Conservation (phyloP, 2,329 filamentous ascomycete genomes). For the Diaporthe eres region DNA sequence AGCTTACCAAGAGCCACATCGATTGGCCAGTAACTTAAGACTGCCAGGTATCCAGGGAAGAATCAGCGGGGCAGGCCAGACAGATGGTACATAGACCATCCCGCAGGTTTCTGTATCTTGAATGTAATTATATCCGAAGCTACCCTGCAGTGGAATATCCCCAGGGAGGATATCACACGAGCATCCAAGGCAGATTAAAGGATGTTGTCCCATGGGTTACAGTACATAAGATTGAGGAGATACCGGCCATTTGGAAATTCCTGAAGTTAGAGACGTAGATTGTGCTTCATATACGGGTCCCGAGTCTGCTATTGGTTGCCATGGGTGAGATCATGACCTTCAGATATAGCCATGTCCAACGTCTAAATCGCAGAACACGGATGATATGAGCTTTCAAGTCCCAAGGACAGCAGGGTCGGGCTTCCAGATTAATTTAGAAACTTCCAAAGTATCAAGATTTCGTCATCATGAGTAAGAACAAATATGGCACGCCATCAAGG, state of each 20-base stretch:
- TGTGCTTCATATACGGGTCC: not conserved
- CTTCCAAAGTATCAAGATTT: not conserved
- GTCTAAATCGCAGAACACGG: not conserved
- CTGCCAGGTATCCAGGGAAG: not conserved
- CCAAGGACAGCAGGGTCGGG: not conserved
- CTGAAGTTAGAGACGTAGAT: too few relatives aligned
- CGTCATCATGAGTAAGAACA: not conserved
- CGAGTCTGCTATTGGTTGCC: too few relatives aligned
- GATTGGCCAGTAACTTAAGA: not conserved
- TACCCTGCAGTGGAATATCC: not conserved
- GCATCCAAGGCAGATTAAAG: not conserved
- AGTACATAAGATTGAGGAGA: not conserved
- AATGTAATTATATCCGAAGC: not conserved
- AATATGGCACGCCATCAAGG: too few relatives aligned
- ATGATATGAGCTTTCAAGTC: not conserved
- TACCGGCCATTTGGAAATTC: not conserved
- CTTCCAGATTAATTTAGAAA: not conserved
- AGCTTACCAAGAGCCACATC: not conserved
- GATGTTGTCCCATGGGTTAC: not conserved
- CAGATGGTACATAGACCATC: not conserved
- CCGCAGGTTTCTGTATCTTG: not conserved
- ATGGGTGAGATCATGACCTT: not conserved
- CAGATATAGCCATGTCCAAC: not conserved
- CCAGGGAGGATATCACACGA: not conserved
- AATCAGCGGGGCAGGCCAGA: not conserved